Base-by-base conservation (phyloP, 1,139 yeast species). In the Scheffersomyces insectosa region DNA sequence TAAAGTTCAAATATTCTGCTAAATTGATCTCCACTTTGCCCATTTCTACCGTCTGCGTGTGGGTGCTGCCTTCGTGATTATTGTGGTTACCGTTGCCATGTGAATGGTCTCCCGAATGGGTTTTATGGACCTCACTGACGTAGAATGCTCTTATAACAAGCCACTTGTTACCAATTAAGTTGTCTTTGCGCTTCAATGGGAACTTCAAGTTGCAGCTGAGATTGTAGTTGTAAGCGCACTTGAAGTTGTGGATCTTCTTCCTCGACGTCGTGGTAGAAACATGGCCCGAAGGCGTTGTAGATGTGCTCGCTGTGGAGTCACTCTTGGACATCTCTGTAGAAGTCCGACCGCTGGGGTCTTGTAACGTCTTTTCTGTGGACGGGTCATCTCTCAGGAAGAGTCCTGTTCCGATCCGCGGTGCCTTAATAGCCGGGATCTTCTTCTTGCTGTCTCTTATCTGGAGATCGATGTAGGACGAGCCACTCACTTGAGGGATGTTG, bases 401-500 rank as follows among this genome's bases (percentile, higher is more conserved):
- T 15, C 34, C 20, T 5, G n/a, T 20, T 14, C 34, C 34, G 23
- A n/a, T 16, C n/a, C 9, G 36, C 2, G 36, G 31, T 8, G n/a
- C n/a, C 23, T 16, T 31, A 31, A 28, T 34, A 16, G 5, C 38
- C 27, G 36, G 43, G 25, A 20, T 36, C 36, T 32, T 25, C 14
- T n/a, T 13, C 28, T 42, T 45, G 20, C 51, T 49, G 41, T 74
- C 77, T 43, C 67, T 65, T 5, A 73, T 63, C 33, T 66, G 63
- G 2, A 72, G 48, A 33, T 83, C 82, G 25, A 89, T 79, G 52
- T 65, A 83, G 53, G 93, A 83, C 36, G 70, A 62, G 1, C 96
- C 96, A 2, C 81, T 72, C 2, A 86, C 77, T 52, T 88, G 89
- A 0, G 98, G 98, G 32, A 91, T 80, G 57, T 91, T 91, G 28